Evolutionary conservation across 2,329 filamentous ascomycete species (phyloP).

Genomic region (Fusarium ambrosium): DNA sequence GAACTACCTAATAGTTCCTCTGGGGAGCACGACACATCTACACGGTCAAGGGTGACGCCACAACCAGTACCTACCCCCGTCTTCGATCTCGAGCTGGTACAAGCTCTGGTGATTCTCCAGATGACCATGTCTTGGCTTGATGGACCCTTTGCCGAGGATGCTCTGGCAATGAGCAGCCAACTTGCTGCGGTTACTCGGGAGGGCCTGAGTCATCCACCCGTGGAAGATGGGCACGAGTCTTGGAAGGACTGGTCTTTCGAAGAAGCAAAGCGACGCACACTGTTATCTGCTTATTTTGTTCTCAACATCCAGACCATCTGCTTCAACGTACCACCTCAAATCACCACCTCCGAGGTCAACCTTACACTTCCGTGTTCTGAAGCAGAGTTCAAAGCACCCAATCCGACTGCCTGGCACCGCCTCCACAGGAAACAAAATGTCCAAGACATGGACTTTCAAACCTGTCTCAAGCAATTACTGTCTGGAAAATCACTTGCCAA

Average conservation of each 20-base stretch:
- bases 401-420: neutral
- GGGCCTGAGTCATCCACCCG: neutral
- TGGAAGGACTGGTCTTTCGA: neutral
- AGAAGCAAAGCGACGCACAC: constrained; percentile 23
- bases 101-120: neutral
- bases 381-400: neutral
- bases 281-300: constrained; percentile 63
- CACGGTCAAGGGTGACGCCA: neutral
- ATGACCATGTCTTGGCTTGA: constrained; percentile 7
- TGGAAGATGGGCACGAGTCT: neutral
- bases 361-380: neutral
- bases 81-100: neutral
- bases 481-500: neutral
- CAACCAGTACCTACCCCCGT: neutral
- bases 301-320: constrained; percentile 73
- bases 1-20: neutral
- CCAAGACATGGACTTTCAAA: neutral
- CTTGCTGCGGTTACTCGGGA: constrained; percentile 1
- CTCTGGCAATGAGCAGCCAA: neutral
- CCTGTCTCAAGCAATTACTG: neutral
- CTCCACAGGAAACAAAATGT: neutral
- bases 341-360: constrained; percentile 54
- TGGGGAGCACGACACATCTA: neutral
- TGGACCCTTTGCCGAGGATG: neutral
- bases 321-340: constrained; percentile 71